Percentiles rank a stretch among this genome's conserved stretches.
Conservation (phyloP, 148 eudicot genomes). For the Rhododendron ferrugineum region DNA sequence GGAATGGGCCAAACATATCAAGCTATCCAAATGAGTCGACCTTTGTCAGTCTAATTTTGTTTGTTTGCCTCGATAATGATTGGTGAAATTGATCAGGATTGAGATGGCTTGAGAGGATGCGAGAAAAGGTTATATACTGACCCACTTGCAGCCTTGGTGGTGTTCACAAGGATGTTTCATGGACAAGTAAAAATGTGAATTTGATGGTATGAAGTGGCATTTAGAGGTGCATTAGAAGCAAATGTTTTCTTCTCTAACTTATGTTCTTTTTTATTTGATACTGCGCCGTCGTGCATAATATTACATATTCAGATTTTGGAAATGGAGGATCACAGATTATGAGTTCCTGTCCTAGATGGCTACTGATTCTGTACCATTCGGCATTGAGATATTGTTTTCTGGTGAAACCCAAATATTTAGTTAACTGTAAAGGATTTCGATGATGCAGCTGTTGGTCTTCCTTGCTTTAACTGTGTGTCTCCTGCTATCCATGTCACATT, state of each 20-base stretch:
- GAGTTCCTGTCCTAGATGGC: not conserved
- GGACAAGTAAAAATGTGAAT: not conserved
- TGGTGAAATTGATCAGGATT: not conserved
- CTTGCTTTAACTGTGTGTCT: not conserved
- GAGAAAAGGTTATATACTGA: not conserved
- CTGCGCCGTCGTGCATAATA: not conserved
- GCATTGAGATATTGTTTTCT: not conserved
- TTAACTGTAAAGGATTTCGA: not conserved
- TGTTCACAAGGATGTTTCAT: not conserved
- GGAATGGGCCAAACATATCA: not conserved
- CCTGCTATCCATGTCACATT: not conserved
- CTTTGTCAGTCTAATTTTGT: not conserved
- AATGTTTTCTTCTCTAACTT: not conserved
- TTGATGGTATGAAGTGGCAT: not conserved
- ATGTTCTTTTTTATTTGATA: not conserved
- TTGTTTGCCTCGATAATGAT: not conserved
- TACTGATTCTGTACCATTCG: not conserved
- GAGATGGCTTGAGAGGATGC: not conserved
- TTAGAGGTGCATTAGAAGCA: not conserved
- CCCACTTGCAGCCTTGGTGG: not conserved
- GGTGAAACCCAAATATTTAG: not conserved
- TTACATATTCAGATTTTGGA: not conserved
- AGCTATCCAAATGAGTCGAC: not conserved
- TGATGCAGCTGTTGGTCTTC: not conserved
- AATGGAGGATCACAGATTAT: not conserved